These are phyloP conservation scores for Pseudogymnoascus sp. DNA, from an alignment of 2,329 filamentous ascomycete genomes.

Conservation along the genomic window DNA sequence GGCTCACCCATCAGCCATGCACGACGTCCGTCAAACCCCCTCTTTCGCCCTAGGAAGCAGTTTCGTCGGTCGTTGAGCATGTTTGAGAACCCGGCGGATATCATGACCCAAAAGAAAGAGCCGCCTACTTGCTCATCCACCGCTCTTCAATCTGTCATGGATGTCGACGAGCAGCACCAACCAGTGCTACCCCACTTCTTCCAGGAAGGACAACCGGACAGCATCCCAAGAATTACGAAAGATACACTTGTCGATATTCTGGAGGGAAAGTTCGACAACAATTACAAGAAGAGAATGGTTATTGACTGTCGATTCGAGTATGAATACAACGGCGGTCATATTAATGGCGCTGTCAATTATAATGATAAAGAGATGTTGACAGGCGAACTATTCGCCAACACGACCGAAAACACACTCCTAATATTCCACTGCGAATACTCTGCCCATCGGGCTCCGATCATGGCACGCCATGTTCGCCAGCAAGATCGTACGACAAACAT, in stretches of 20 bases:
- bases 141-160: constrained; percentile 66
- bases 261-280: constrained; percentile 68
- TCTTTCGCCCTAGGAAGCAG: constrained; percentile 72
- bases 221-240: constrained; percentile 77
- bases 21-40: constrained; percentile 63
- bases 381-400: constrained; percentile 60
- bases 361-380: constrained; percentile 90
- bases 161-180: constrained; percentile 67
- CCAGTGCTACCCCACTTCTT: constrained; percentile 77
- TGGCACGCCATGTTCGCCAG: constrained; percentile 87
- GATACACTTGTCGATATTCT: constrained; percentile 78
- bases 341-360: constrained; percentile 87
- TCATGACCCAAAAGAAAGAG: constrained; percentile 70
- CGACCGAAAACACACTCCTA: constrained; percentile 63
- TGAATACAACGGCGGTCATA: constrained; percentile 94
- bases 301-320: constrained; percentile 99
- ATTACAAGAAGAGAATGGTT: constrained; percentile 74
- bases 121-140: constrained; percentile 37
- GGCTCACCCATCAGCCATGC: constrained; percentile 64
- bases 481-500: constrained; percentile 80
- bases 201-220: constrained; percentile 70
- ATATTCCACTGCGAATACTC: constrained; percentile 99
- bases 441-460: constrained; percentile 87
- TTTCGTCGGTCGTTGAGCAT: constrained; percentile 92
- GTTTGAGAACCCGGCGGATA: constrained; percentile 86